phyloP scores from a whole-genome alignment of 2,329 filamentous ascomycete species.

The Neobulgaria alba region DNA sequence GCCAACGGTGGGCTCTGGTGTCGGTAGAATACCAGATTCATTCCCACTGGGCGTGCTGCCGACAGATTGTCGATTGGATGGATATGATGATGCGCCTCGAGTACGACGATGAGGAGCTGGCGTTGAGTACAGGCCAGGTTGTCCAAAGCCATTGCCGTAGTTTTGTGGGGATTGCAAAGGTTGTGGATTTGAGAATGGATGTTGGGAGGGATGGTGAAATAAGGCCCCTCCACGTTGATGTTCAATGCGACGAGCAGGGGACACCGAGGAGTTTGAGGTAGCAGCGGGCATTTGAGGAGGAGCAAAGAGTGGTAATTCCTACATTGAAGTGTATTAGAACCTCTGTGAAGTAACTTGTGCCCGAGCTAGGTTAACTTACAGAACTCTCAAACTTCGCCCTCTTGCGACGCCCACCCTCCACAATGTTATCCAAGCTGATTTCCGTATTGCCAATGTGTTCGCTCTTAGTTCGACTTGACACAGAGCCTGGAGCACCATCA shows the following conservation, averaged over 20 bases:
- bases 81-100: conserved; percentile 53
- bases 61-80: conserved; percentile 33
- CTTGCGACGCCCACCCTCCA: conserved; percentile 92
- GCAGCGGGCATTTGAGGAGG: conserved; percentile 89
- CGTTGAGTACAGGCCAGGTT: conserved; percentile 53
- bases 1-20: conserved; percentile 92
- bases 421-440: conserved; percentile 96
- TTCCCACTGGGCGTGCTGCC: conserved; percentile 35
- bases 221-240: conserved; percentile 64
- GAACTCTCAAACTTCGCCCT: conserved; percentile 94
- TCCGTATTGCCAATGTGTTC: conserved; percentile 91
- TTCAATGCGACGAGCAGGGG: conserved; percentile 75
- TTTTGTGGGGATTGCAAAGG: conserved; percentile 79
- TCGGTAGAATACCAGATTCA: conserved; percentile 63
- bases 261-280: conserved; percentile 95
- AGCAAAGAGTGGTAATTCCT: conserved; percentile 95
- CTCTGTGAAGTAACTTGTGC: too few relatives aligned
- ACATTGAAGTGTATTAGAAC: too few relatives aligned
- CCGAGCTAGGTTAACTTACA: conserved; percentile 62
- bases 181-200: conserved; percentile 69
- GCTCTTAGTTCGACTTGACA: conserved; percentile 66
- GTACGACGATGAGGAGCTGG: conserved; percentile 59
- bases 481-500: conserved; percentile 69
- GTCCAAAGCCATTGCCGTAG: conserved; percentile 49
- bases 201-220: conserved; percentile 66